Percentiles rank a stretch among this genome's conserved stretches.
Conservation (phyloP, 1,139 yeast genomes). For the Hansenula anomala region DNA sequence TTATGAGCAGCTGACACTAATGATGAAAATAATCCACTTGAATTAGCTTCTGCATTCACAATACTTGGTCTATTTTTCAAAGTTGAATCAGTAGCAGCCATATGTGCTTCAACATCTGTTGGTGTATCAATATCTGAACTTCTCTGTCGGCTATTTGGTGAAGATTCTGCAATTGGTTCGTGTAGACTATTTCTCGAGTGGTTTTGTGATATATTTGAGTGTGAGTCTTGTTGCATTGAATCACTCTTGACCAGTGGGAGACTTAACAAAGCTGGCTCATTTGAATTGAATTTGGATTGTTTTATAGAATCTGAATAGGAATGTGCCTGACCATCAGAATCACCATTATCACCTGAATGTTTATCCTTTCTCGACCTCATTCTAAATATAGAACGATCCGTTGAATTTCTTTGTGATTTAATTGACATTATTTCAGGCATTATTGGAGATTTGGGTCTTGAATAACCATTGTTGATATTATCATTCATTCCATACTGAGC, state of each 20-base stretch:
- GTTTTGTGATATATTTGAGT: too few species aligned
- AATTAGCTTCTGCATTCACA: constrained; percentile 4
- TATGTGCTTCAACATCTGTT: constrained; percentile 9
- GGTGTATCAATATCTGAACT: background rate
- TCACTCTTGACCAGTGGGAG: background rate
- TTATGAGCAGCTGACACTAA: constrained; percentile 31
- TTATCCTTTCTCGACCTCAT: background rate
- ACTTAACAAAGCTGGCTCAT: background rate
- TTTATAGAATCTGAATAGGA: background rate
- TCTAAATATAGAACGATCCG: background rate
- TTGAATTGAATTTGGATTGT: background rate
- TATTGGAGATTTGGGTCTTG: background rate
- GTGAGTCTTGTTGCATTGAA: background rate
- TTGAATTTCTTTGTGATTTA: constrained; percentile 2
- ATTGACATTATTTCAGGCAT: constrained; percentile 7
- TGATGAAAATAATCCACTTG: constrained; percentile 25
- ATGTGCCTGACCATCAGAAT: background rate
- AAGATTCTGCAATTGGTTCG: background rate
- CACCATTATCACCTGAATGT: too few species aligned
- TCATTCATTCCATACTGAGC: background rate
- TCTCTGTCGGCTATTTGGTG: background rate
- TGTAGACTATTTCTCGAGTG: too few species aligned
- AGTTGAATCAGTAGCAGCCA: constrained; percentile 14
- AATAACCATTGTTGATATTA: background rate
- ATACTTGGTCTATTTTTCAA: background rate